Percentiles rank a stretch among this genome's conserved stretches.
These are phyloP conservation scores for Umbelopsis vinacea DNA, from an alignment of 192 early-diverging fungal species.

Conservation along the genomic window DNA sequence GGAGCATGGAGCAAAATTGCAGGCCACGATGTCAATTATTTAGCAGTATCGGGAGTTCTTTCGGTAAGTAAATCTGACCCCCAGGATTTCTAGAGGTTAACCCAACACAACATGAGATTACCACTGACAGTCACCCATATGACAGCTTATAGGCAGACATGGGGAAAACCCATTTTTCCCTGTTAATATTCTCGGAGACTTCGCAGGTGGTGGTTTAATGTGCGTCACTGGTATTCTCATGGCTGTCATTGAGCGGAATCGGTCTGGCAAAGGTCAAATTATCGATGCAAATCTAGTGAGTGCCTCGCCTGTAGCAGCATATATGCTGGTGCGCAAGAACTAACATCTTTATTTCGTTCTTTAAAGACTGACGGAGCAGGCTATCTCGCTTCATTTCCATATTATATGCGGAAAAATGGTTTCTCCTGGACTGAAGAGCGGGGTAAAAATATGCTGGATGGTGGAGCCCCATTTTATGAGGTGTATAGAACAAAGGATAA, in stretches of 20 bases:
- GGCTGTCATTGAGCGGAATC: constrained; percentile 61
- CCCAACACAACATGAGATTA: constrained; percentile 8
- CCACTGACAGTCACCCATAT: constrained; percentile 1
- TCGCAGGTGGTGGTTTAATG: constrained; percentile 70
- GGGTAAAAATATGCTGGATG: constrained; percentile 65
- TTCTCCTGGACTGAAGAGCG: constrained; percentile 53
- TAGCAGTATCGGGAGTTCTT: constrained; percentile 65
- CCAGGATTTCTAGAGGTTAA: background rate
- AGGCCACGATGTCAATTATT: constrained; percentile 73
- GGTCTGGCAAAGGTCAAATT: constrained; percentile 67
- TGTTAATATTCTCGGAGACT: constrained; percentile 57
- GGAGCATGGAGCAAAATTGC: constrained; percentile 57
- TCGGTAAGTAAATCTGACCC: constrained; percentile 39
- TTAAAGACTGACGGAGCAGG: constrained; percentile 48
- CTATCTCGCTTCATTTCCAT: constrained; percentile 64
- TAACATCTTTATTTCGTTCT: constrained; percentile 11
- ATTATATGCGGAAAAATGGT: constrained; percentile 60
- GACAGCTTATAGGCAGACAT: constrained; percentile 51
- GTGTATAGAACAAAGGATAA: constrained; percentile 71
- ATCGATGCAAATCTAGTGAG: constrained; percentile 63
- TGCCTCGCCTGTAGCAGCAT: background rate
- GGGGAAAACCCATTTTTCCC: constrained; percentile 50
- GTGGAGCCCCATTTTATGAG: constrained; percentile 71
- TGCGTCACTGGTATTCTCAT: constrained; percentile 67
- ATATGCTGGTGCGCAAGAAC: background rate